Percentiles rank a stretch among this genome's conserved stretches.
Evolutionary conservation across 2,329 filamentous ascomycete genomes (phyloP).

Genomic region (Fusarium algeriense): DNA sequence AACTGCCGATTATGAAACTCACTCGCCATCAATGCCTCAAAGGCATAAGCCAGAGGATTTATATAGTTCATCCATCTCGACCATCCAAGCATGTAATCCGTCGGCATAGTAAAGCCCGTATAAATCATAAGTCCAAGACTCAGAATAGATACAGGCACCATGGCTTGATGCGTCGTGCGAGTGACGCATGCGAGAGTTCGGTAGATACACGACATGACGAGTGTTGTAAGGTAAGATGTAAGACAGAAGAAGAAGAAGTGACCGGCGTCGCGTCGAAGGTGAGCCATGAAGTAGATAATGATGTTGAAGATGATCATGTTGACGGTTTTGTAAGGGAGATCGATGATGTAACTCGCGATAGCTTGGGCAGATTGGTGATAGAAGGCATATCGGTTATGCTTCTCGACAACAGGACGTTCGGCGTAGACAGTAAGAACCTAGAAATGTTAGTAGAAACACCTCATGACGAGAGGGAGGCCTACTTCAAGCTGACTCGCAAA

Average conservation of each 20-base stretch:
- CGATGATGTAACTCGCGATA: constrained; percentile 44
- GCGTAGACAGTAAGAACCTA: constrained; percentile 49
- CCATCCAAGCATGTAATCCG: constrained; percentile 46
- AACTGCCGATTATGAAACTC: constrained; percentile 63
- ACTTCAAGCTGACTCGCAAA: constrained; percentile 54
- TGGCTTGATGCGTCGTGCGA: constrained; percentile 48
- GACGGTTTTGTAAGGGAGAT: constrained; percentile 44
- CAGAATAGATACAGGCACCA: constrained; percentile 65
- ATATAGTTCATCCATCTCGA: constrained; percentile 73
- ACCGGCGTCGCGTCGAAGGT: constrained; percentile 68
- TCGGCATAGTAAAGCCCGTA: constrained; percentile 48
- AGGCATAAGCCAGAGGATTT: constrained; percentile 70
- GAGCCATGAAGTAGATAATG: constrained; percentile 74
- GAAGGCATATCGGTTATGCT: constrained; percentile 52
- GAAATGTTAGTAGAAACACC: neutral
- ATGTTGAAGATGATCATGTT: constrained; percentile 47
- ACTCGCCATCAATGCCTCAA: constrained; percentile 46
- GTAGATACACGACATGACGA: constrained; percentile 49
- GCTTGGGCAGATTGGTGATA: constrained; percentile 52
- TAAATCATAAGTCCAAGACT: constrained; percentile 67
- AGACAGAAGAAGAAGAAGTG: constrained; percentile 72
- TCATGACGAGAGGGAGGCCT: fast-evolving
- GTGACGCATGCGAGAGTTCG: constrained; percentile 48
- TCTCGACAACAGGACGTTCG: constrained; percentile 51
- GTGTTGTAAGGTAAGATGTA: constrained; percentile 52